These are phyloP conservation scores for Polysphondylium violaceum DNA, from an alignment of 78 protist genomes.

Conservation along the genomic window DNA sequence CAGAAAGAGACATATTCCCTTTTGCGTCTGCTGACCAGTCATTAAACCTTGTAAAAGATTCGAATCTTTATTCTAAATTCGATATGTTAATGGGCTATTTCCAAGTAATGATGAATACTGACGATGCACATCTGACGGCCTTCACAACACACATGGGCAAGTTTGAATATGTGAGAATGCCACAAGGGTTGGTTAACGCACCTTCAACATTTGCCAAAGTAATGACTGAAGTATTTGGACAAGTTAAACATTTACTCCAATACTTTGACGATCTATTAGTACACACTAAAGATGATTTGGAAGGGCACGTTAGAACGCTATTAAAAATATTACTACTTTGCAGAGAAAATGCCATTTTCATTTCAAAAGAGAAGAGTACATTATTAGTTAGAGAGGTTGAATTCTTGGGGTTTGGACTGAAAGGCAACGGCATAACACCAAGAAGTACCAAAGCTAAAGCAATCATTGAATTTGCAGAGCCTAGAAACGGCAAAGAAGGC, in stretches of 20 bases:
- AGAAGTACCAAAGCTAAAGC: background rate
- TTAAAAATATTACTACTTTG: background rate
- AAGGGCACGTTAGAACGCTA: background rate
- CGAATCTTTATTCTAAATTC: background rate
- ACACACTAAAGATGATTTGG: background rate
- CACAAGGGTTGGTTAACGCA: background rate
- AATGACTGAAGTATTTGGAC: background rate
- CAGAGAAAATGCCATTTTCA: background rate
- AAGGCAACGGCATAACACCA: background rate
- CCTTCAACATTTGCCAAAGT: background rate
- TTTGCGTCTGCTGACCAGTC: conserved; percentile 2
- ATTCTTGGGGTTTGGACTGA: background rate
- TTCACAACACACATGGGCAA: background rate
- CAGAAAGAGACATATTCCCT: conserved; percentile 1
- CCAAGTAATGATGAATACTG: background rate
- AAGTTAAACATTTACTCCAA: background rate
- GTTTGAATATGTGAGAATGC: background rate
- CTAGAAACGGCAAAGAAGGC: background rate
- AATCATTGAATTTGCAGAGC: background rate
- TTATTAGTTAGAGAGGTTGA: background rate
- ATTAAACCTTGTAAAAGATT: background rate
- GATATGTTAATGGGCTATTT: background rate
- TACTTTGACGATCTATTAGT: background rate
- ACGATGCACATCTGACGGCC: background rate
- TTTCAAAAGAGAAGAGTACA: background rate